Evolutionary conservation across 768 basidiomycete genomes (phyloP).

Genomic region (Auricularia sp.): DNA sequence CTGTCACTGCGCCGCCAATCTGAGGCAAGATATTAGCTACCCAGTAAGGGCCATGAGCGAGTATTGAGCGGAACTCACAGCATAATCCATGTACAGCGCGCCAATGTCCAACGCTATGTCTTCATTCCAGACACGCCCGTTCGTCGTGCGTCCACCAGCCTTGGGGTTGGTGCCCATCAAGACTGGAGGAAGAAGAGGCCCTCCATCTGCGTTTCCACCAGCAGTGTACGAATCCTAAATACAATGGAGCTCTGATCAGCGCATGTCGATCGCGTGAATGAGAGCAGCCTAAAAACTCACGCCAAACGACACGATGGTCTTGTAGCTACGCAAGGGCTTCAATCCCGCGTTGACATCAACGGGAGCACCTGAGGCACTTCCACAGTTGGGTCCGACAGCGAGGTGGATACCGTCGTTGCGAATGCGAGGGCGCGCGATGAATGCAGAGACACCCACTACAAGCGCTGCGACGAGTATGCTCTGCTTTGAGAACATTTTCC

Average conservation of each 20-base stretch:
- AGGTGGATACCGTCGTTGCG: constrained; percentile 20
- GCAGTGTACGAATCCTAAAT: constrained; percentile 29
- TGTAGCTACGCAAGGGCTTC: constrained; percentile 19
- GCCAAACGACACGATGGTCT: constrained; percentile 44
- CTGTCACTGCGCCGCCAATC: constrained; percentile 34
- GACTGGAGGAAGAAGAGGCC: constrained; percentile 30
- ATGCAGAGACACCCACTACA: too few species aligned
- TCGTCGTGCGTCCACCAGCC: constrained; percentile 41
- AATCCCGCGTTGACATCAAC: constrained; percentile 43
- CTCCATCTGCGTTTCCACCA: constrained; percentile 38
- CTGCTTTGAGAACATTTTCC: too few species aligned
- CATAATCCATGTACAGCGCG: constrained; percentile 39
- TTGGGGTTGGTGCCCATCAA: constrained; percentile 32
- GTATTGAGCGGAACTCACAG: constrained; percentile 24
- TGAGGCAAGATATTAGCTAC: not conserved
- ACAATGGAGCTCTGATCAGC: not conserved
- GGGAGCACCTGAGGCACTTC: constrained; percentile 23
- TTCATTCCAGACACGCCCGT: constrained; percentile 43
- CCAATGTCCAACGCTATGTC: constrained; percentile 29
- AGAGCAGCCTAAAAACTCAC: constrained; percentile 21
- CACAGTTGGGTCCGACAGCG: constrained; percentile 37
- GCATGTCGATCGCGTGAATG: constrained; percentile 22
- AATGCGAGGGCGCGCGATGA: too few species aligned
- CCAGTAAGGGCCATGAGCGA: not conserved
- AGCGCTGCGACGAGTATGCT: too few species aligned